phyloP scores from a whole-genome alignment of 2,329 filamentous ascomycete species.

The Diaporthe velutina region DNA sequence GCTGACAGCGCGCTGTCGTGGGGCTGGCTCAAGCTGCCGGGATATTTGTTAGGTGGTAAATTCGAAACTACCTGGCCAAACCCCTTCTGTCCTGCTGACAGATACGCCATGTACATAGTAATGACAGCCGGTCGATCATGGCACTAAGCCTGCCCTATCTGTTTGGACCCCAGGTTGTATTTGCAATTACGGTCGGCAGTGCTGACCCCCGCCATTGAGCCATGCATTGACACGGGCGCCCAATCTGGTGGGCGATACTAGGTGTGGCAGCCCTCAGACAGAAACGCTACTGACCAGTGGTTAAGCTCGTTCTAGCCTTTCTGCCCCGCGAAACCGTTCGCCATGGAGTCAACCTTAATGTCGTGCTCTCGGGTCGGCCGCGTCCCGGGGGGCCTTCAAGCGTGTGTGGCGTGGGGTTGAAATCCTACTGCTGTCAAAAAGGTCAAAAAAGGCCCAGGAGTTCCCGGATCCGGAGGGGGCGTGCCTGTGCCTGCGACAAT shows the following conservation, averaged over 20 bases:
- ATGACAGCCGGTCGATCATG: not conserved
- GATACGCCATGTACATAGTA: too few relatives aligned
- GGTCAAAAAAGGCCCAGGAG: not conserved
- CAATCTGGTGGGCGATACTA: not conserved
- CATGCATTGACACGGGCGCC: not conserved
- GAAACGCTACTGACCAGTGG: not conserved
- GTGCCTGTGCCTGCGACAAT: conserved; percentile 20
- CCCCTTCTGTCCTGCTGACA: not conserved
- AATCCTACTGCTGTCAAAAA: not conserved
- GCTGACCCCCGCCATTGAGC: not conserved
- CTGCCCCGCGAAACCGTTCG: conserved; percentile 1
- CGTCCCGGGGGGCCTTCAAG: conserved; percentile 1
- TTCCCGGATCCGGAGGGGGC: conserved; percentile 10
- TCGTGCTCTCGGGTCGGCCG: conserved; percentile 23
- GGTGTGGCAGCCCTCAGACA: not conserved
- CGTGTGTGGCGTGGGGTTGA: conserved; percentile 6
- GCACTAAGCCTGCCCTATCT: not conserved
- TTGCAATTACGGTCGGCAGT: conserved; percentile 2
- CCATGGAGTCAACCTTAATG: conserved; percentile 7
- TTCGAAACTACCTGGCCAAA: not conserved
- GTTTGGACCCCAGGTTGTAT: conserved; percentile 9
- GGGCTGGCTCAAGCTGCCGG: not conserved
- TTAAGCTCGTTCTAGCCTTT: not conserved
- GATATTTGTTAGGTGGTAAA: not conserved
- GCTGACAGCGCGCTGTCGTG: not conserved